phyloP scores from a whole-genome alignment of 2,329 filamentous ascomycete species.

The Zymoseptoria crescenta region DNA sequence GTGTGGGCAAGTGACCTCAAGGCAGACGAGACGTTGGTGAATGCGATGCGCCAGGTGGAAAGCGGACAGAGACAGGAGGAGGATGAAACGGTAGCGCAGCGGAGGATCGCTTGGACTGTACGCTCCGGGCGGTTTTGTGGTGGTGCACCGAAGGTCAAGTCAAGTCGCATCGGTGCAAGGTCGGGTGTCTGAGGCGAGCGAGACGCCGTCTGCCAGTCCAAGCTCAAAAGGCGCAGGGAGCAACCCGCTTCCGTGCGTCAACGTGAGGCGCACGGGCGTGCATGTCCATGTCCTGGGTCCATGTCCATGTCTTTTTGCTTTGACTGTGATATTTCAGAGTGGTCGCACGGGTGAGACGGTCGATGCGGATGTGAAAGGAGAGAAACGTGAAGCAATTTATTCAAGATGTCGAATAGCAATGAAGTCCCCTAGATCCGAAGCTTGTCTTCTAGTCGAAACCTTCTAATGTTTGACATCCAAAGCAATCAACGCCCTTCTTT shows the following conservation, averaged over 20 bases:
- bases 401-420: too few relatives aligned
- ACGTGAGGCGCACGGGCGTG: background rate
- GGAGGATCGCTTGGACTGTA: background rate
- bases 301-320: background rate
- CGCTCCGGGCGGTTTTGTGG: background rate
- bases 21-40: background rate
- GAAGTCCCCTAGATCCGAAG: background rate
- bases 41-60: background rate
- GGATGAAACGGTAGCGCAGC: background rate
- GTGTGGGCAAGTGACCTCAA: background rate
- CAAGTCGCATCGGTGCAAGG: background rate
- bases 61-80: background rate
- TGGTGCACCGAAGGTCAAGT: background rate
- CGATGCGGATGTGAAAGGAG: background rate
- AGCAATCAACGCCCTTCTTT: background rate
- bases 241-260: background rate
- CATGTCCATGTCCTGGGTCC: background rate
- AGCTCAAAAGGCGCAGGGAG: background rate
- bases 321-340: background rate
- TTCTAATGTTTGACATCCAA: background rate
- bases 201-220: background rate
- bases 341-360: background rate
- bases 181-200: background rate
- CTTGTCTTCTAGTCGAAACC: background rate
- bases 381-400: too few relatives aligned